phyloP scores from a whole-genome alignment of 805 yeast species.

The Candida orba region DNA sequence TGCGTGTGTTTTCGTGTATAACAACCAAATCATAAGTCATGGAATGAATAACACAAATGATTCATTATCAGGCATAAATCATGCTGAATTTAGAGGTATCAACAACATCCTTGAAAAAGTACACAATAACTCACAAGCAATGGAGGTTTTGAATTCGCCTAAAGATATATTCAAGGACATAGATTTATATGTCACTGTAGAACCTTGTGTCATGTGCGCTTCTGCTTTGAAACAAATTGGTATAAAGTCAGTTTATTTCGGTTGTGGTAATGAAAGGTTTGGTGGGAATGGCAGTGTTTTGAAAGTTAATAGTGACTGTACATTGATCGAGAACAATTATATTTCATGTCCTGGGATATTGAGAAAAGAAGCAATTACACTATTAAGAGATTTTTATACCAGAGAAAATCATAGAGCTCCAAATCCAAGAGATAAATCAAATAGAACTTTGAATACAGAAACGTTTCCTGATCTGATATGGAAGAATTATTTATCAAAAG shows the following conservation, averaged over 20 bases:
- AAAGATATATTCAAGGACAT: slow-evolving; percentile 42
- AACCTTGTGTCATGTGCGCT: slow-evolving; percentile 98
- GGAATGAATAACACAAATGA: slow-evolving; percentile 87
- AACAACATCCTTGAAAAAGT: slow-evolving; percentile 37
- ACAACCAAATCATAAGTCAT: slow-evolving; percentile 49
- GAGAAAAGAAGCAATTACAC: slow-evolving; percentile 74
- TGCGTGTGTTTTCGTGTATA: slow-evolving; percentile 64
- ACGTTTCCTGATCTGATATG: slow-evolving; percentile 58
- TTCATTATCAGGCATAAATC: slow-evolving; percentile 80
- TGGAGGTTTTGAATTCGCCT: slow-evolving; percentile 18
- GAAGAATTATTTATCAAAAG: slow-evolving; percentile 40
- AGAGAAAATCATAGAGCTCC: slow-evolving; percentile 86
- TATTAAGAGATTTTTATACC: slow-evolving; percentile 77
- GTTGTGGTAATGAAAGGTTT: slow-evolving; percentile 91
- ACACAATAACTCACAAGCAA: slow-evolving; percentile 16
- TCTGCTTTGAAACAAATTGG: slow-evolving; percentile 79
- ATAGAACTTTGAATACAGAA: slow-evolving; percentile 48
- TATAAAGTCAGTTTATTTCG: slow-evolving; percentile 69
- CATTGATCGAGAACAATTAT: slow-evolving; percentile 31
- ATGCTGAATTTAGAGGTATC: slow-evolving; percentile 87
- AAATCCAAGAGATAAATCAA: slow-evolving; percentile 64
- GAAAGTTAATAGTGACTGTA: slow-evolving; percentile 42
- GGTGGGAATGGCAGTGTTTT: slow-evolving; percentile 95
- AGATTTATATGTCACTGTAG: slow-evolving; percentile 86
- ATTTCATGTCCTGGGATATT: slow-evolving; percentile 68